Percentiles rank a stretch among this genome's conserved stretches.
Evolutionary conservation across 2,329 filamentous ascomycete species (phyloP).

Genomic region (Thermothelomyces thermophilus): DNA sequence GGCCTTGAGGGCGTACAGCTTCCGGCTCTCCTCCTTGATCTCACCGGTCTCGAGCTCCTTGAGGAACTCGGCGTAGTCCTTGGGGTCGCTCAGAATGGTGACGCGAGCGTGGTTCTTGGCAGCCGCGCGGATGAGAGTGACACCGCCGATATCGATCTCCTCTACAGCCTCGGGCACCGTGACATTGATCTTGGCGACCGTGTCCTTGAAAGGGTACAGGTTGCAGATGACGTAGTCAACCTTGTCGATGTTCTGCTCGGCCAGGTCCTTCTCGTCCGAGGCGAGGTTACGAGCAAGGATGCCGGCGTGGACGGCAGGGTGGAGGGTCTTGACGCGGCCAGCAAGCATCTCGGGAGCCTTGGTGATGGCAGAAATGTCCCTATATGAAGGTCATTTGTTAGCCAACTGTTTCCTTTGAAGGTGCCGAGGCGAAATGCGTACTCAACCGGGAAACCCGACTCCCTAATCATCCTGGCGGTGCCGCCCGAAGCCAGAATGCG

Average conservation of each 20-base stretch:
- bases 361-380: slow-evolving; percentile 96
- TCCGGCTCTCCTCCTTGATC: slow-evolving; percentile 76
- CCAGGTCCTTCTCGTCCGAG: slow-evolving; percentile 94
- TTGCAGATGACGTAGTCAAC: slow-evolving; percentile 98
- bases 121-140: slow-evolving; percentile 90
- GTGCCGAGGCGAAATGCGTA: slow-evolving; percentile 39
- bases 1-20: slow-evolving; percentile 89
- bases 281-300: slow-evolving; percentile 92
- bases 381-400: slow-evolving; percentile 32
- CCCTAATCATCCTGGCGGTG: slow-evolving; percentile 92
- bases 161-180: slow-evolving; percentile 95
- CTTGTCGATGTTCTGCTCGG: slow-evolving; percentile 89
- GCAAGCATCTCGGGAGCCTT: slow-evolving; percentile 95
- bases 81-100: slow-evolving; percentile 89
- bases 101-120: slow-evolving; percentile 97
- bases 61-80: slow-evolving; percentile 90
- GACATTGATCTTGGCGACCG: slow-evolving; percentile 92
- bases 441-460: slow-evolving; percentile 93
- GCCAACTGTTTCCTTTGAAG: not conserved
- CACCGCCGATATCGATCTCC: slow-evolving; percentile 97
- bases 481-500: slow-evolving; percentile 91
- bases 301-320: slow-evolving; percentile 83
- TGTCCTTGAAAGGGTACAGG: slow-evolving; percentile 98
- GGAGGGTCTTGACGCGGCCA: slow-evolving; percentile 81
- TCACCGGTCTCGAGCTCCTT: slow-evolving; percentile 82